Base-by-base conservation (phyloP, 2,329 filamentous ascomycete species). In the Emericellopsis atlantica region DNA sequence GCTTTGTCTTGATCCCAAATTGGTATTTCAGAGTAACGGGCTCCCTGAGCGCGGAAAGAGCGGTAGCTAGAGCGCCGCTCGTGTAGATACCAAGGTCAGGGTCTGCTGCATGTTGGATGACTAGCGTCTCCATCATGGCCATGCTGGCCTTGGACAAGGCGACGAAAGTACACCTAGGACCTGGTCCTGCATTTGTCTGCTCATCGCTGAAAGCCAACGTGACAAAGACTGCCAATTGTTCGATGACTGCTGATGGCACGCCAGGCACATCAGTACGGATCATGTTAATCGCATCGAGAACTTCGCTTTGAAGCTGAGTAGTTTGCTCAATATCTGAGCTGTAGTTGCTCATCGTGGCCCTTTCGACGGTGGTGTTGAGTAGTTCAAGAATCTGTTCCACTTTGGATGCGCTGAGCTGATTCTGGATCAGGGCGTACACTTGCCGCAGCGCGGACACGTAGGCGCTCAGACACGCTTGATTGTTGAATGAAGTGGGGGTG, bases 91-190 rank as follows among this genome's bases (percentile, higher is more conserved):
- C 26, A 29, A 29, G 26, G 31, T 83, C 76, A n/a, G 65, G 53
- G 21, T 84, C 76, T 0, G 63, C 57, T 0, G 76, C 71, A 46
- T 85, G 78, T 14, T 66, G 61, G 4, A 76, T 59, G 4, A 82
- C 65, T 3, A 86, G 61, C 0, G 61, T 63, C 46, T 83, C 70
- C 2, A 93, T 59, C 36, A 87, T 73, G 2, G 70, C 65, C 72
- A 95, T 92, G 44, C 82, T 79, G 16, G 76, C 76, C 57, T 92
- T 94, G 1, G 89, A 87, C 54, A 96, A 75, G 29, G 92, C 90
- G 42, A 98, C 79, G 54, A 88, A 96, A 0, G 87, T 94, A 6
- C 86, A 83, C 43, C 77, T 77, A 39, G 63, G 53, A 2, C 53
- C 48, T 11, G 64, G 58, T 11, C 49, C 49, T 47, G 61, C 42